Conservation (phyloP, 2,329 filamentous ascomycete genomes). For the Paecilomyces formosus region DNA sequence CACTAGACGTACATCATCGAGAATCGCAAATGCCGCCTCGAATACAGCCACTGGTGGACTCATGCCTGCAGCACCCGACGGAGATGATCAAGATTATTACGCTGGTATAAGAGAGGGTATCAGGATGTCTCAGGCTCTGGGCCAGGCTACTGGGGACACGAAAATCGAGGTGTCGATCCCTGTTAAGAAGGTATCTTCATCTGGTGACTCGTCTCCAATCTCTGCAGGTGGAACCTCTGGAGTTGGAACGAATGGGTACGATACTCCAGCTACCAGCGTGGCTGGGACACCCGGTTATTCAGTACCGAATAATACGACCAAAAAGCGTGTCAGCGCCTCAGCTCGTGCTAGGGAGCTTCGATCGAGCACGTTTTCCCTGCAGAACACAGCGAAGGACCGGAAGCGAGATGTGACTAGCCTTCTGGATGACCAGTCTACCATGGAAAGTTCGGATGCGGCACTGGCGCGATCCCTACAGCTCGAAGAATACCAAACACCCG, state of each 20-base stretch:
- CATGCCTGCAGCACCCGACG: background rate
- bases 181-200: conserved; percentile 14
- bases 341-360: conserved; percentile 41
- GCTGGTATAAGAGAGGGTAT: background rate
- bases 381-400: conserved; percentile 21
- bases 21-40: conserved; percentile 12
- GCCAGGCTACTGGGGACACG: background rate
- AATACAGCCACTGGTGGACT: background rate
- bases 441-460: conserved; percentile 39
- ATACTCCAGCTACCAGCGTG: conserved; percentile 57
- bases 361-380: conserved; percentile 45
- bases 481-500: conserved; percentile 40
- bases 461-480: conserved; percentile 53
- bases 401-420: conserved; percentile 42
- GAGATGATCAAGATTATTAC: background rate
- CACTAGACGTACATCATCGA: conserved; percentile 16
- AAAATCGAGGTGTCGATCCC: conserved; percentile 25
- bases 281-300: conserved; percentile 47
- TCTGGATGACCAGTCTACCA: conserved; percentile 26
- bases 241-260: conserved; percentile 41
- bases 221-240: conserved; percentile 32
- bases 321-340: conserved; percentile 34
- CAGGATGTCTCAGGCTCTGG: background rate
- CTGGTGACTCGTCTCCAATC: conserved; percentile 24
- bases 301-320: conserved; percentile 16